Evolutionary conservation across 257 asterid species (phyloP).

Genomic region (Solanum ossicruentum): DNA sequence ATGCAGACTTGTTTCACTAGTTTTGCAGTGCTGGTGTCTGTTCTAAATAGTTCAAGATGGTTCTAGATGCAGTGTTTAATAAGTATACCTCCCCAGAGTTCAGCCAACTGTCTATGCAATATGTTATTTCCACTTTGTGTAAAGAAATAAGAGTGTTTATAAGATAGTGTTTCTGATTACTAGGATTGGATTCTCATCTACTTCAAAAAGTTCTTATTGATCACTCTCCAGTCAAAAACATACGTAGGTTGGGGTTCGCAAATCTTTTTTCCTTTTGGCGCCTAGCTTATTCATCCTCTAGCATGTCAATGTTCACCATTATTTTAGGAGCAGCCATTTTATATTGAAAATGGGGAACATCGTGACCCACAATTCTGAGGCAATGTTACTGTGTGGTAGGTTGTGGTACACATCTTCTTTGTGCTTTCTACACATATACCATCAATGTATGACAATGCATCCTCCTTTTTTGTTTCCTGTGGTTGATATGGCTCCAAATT

Average conservation of each 20-base stretch:
- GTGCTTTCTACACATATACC: neutral
- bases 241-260: neutral
- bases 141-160: neutral
- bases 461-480: neutral
- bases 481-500: neutral
- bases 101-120: neutral
- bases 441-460: neutral
- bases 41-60: neutral
- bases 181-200: neutral
- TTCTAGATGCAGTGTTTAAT: neutral
- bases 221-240: neutral
- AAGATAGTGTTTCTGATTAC: neutral
- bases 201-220: neutral
- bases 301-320: neutral
- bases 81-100: neutral
- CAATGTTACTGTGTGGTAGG: neutral
- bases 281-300: neutral
- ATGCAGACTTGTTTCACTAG: neutral
- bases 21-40: neutral
- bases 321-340: neutral
- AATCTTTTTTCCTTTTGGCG: neutral
- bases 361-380: neutral
- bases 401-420: neutral
- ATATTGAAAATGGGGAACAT: neutral
- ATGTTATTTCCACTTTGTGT: neutral